Base-by-base conservation (phyloP, 1,284 basidiomycete genomes). In the Fomitopsis palustris region DNA sequence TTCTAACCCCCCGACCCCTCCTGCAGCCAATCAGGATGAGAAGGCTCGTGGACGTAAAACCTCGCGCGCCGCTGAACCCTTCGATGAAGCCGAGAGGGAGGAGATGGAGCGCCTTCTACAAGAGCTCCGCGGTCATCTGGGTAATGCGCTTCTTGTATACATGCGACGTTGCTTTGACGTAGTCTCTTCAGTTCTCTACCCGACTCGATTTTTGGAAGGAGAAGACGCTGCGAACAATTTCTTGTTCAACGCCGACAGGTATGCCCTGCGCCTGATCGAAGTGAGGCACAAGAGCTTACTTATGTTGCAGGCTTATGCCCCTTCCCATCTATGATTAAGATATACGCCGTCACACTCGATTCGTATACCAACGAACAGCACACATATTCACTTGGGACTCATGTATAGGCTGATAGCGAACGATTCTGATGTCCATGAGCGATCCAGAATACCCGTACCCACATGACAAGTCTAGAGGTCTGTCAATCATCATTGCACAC, bases 161-260 rank as follows among this genome's bases (percentile, higher is more conserved):
- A 4, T 23, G 10, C 39, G 37, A 33, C 16, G 25, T 47, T 7
- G 43, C 57, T 37, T 53, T 27, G n/a, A 38, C 33, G 12, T 31
- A 55, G 39, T 42, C 31, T 47, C 35, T 35, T 14, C 62, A 92
- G 94, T 96, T 21, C 60, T 93, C 23, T 92, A 92, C 72, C 87
- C 94, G 0, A 92, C 81, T 25, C 84, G 87, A 4, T 95, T 96
- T 77, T 69, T 96, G 57, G 93, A 95, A 74, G 90, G 85, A 17
- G 93, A 95, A 73, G 92, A 95, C 71, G 79, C 86, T 3, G 85
- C 87, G 3, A 89, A 93, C 66, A 95, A 96, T 71, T 96, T 97
- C 79, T 77, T 98, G 64, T 96, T 95, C 76, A 92, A 92, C 69
- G 84, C 92, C 42, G 94, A 96, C 71, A 83, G 87, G 84, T 89